A percentile compares a stretch with the other conserved stretches of the same genome.
Evolutionary conservation across 2,329 filamentous ascomycete genomes (phyloP).

Genomic region (Helminthosporium solani): DNA sequence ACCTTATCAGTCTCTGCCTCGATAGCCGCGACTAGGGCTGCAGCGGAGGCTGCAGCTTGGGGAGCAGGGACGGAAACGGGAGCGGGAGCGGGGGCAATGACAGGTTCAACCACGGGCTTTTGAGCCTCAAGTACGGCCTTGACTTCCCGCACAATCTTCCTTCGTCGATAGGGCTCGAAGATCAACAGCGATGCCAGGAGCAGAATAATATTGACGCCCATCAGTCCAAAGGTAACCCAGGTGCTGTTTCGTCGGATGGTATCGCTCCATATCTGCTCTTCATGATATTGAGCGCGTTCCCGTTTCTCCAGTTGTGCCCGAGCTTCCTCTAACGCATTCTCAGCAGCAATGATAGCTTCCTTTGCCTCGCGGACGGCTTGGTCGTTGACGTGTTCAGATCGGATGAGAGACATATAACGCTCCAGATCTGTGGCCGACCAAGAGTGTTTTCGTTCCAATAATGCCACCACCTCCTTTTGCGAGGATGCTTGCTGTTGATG

Average conservation of each 20-base stretch:
- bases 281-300: slow-evolving; percentile 90
- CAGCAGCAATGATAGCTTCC: slow-evolving; percentile 70
- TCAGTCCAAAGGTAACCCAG: slow-evolving; percentile 97
- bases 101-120: slow-evolving; percentile 19
- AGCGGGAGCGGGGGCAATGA: too few relatives aligned
- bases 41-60: slow-evolving; percentile 2
- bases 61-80: neutral
- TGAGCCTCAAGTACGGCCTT: slow-evolving; percentile 38
- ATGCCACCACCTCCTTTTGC: slow-evolving; percentile 91
- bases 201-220: slow-evolving; percentile 92
- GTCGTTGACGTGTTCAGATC: slow-evolving; percentile 90
- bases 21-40: slow-evolving; percentile 8
- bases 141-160: slow-evolving; percentile 76
- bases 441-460: slow-evolving; percentile 89
- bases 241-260: slow-evolving; percentile 95
- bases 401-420: slow-evolving; percentile 89
- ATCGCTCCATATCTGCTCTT: slow-evolving; percentile 99
- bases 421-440: slow-evolving; percentile 89
- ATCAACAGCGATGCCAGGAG: slow-evolving; percentile 85
- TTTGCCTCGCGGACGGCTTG: slow-evolving; percentile 74
- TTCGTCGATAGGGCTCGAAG: slow-evolving; percentile 88
- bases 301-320: slow-evolving; percentile 73
- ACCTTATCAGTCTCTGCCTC: slow-evolving; percentile 24
- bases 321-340: slow-evolving; percentile 77
- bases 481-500: slow-evolving; percentile 81